Conservation (phyloP, 2,329 filamentous ascomycete species). For the Blastomyces parvus region DNA sequence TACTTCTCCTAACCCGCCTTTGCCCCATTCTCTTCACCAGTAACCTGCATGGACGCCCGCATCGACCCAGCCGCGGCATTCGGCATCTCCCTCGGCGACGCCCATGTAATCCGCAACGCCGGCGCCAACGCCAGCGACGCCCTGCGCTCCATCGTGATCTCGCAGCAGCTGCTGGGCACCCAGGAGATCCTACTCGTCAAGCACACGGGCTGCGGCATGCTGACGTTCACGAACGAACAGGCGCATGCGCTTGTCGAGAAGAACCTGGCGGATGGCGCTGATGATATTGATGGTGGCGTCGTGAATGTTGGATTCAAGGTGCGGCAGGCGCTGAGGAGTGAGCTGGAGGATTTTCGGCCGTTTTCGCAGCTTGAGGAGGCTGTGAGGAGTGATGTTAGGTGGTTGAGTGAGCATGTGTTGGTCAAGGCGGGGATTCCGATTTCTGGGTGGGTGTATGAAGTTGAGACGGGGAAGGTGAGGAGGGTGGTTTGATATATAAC, state of each 20-base stretch:
- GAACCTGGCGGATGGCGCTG: slow-evolving; percentile 4
- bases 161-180: slow-evolving; percentile 68
- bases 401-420: slow-evolving; percentile 47
- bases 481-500: slow-evolving; percentile 35
- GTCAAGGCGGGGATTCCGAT: slow-evolving; percentile 54
- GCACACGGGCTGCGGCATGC: slow-evolving; percentile 65
- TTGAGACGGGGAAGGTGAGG: slow-evolving; percentile 58
- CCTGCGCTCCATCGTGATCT: slow-evolving; percentile 66
- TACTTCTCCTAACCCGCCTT: too few species aligned
- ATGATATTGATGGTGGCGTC: neutral
- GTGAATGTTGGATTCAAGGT: slow-evolving; percentile 47
- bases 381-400: slow-evolving; percentile 56
- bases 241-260: slow-evolving; percentile 47
- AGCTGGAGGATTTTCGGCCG: slow-evolving; percentile 52
- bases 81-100: slow-evolving; percentile 62
- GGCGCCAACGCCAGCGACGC: slow-evolving; percentile 59
- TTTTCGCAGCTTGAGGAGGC: slow-evolving; percentile 56
- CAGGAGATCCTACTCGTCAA: slow-evolving; percentile 65
- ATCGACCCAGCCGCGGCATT: slow-evolving; percentile 58
- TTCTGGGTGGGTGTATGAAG: slow-evolving; percentile 69
- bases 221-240: slow-evolving; percentile 55
- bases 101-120: slow-evolving; percentile 69
- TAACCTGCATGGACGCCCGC: slow-evolving; percentile 78
- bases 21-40: slow-evolving; percentile 25
- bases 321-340: slow-evolving; percentile 32